phyloP scores from a whole-genome alignment of 1,284 basidiomycete species.

The Trichosporon sp. region DNA sequence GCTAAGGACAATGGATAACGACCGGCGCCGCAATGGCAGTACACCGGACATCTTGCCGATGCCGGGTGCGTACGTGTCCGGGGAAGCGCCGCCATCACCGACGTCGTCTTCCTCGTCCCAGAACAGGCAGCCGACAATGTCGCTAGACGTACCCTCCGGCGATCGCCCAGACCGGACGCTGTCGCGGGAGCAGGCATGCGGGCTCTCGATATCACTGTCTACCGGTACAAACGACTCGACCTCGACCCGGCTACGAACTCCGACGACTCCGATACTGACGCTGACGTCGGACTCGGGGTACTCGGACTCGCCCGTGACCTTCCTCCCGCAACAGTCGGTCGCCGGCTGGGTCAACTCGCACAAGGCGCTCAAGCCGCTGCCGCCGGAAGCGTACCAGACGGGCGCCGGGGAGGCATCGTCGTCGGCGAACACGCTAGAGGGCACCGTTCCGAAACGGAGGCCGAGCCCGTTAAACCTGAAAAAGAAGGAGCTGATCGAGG shows the following conservation, averaged over 20 bases:
- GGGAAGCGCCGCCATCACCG: background rate
- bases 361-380: background rate
- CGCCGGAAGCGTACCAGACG: background rate
- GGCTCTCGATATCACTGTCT: background rate
- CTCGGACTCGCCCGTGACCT: conserved; percentile 1
- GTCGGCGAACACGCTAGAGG: background rate
- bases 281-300: background rate
- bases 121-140: background rate
- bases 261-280: background rate
- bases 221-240: conserved; percentile 1
- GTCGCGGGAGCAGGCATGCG: background rate
- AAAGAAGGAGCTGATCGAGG: background rate
- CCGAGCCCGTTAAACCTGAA: background rate
- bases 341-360: background rate
- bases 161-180: background rate
- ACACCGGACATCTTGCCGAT: background rate
- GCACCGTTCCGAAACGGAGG: background rate
- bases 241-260: background rate
- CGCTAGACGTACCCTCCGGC: background rate
- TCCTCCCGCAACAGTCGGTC: background rate
- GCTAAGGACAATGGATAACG: background rate
- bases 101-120: background rate
- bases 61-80: background rate
- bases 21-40: conserved; percentile 2
- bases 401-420: background rate